Percentiles rank a stretch among this genome's conserved stretches.
These are phyloP conservation scores for Logfia minima DNA, from an alignment of 129 eudicot genomes.

Conservation along the genomic window DNA sequence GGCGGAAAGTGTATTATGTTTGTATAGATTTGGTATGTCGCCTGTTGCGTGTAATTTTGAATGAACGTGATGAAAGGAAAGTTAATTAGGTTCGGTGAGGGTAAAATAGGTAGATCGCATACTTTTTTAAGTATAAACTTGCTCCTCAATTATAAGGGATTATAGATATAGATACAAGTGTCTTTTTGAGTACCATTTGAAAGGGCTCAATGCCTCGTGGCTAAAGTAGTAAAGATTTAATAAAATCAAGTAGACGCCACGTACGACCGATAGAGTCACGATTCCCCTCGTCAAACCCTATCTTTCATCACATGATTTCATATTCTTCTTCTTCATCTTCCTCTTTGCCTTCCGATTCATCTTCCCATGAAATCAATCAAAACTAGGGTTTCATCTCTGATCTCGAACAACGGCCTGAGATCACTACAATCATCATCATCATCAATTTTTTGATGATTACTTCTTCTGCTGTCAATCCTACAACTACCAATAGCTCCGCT, in stretches of 20 bases:
- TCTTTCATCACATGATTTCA: slow-evolving; percentile 1
- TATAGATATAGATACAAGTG: too few species aligned
- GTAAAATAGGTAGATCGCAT: too few species aligned
- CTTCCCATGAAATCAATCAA: slow-evolving; percentile 39
- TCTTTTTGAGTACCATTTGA: too few species aligned
- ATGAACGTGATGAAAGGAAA: too few species aligned
- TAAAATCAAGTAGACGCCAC: slow-evolving; percentile 5
- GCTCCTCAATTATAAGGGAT: too few species aligned
- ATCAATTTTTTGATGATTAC: slow-evolving; percentile 32
- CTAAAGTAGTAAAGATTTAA: too few species aligned
- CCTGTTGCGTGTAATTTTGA: too few species aligned
- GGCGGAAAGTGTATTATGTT: too few species aligned
- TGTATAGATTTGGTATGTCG: too few species aligned
- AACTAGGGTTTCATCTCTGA: slow-evolving; percentile 35
- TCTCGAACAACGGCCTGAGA: slow-evolving; percentile 22
- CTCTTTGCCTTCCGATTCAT: slow-evolving; percentile 25
- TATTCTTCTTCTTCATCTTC: slow-evolving; percentile 4
- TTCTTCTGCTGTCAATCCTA: slow-evolving; percentile 27
- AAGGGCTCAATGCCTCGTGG: too few species aligned
- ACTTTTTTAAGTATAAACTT: too few species aligned
- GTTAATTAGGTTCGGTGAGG: too few species aligned
- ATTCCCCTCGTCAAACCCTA: slow-evolving; percentile 29
- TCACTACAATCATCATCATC: slow-evolving; percentile 24
- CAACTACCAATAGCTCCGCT: slow-evolving; percentile 32
- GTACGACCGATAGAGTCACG: slow-evolving; percentile 26